Evolutionary conservation across 2,329 filamentous ascomycete species (phyloP).

Genomic region (Pezicula neosporulosa): DNA sequence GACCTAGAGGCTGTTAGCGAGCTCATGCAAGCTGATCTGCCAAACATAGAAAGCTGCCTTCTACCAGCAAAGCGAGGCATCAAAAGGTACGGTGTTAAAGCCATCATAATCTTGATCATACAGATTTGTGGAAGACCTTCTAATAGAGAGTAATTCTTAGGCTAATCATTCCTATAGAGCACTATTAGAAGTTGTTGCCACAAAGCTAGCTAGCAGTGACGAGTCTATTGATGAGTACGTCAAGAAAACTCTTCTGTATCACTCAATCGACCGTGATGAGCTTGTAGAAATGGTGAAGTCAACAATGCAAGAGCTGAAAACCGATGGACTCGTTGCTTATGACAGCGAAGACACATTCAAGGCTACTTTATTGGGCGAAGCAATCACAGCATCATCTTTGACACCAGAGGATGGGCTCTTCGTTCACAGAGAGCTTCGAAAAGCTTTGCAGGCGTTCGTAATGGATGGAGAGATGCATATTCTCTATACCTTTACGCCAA

Average conservation of each 20-base stretch:
- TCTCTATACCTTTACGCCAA: slow-evolving; percentile 73
- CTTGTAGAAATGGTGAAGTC: slow-evolving; percentile 52
- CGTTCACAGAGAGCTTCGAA: slow-evolving; percentile 64
- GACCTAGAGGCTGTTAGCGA: slow-evolving; percentile 69
- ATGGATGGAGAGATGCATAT: slow-evolving; percentile 81
- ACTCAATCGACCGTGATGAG: slow-evolving; percentile 46
- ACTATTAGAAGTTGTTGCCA: slow-evolving; percentile 67
- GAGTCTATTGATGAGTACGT: slow-evolving; percentile 67
- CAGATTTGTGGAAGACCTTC: not conserved
- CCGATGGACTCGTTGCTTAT: slow-evolving; percentile 50
- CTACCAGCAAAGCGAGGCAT: slow-evolving; percentile 64
- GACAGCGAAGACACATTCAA: slow-evolving; percentile 49
- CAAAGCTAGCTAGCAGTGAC: slow-evolving; percentile 61
- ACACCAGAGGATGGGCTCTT: slow-evolving; percentile 74
- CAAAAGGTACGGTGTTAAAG: slow-evolving; percentile 46
- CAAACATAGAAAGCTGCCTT: slow-evolving; percentile 65
- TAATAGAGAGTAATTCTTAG: not conserved
- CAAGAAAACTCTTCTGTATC: slow-evolving; percentile 61
- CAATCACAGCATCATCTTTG: slow-evolving; percentile 69
- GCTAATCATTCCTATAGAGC: slow-evolving; percentile 43
- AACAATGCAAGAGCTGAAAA: slow-evolving; percentile 55
- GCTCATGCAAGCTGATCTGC: slow-evolving; percentile 69
- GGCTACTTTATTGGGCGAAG: slow-evolving; percentile 64
- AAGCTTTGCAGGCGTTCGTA: slow-evolving; percentile 68
- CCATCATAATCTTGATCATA: slow-evolving; percentile 7